Evolutionary conservation across 441 rosid species (phyloP).

Genomic region (Sinapis alba): DNA sequence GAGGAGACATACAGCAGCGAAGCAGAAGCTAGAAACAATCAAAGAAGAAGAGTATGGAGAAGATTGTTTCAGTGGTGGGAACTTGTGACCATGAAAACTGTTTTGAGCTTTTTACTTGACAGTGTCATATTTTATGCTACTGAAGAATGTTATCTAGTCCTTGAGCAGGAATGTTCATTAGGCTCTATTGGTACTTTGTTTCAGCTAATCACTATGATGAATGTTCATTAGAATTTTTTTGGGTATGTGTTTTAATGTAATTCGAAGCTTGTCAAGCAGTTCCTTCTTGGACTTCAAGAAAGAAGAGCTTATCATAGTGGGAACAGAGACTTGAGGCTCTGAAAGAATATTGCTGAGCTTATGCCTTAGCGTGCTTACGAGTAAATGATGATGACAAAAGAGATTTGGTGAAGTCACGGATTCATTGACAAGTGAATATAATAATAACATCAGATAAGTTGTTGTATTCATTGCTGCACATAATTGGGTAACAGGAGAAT

Average conservation of each 20-base stretch:
- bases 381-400: not conserved
- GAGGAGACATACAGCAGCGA: slow-evolving; percentile 70
- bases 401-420: not conserved
- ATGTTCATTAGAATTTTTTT: not conserved
- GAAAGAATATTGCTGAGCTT: not conserved
- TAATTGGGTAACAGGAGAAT: too few species aligned
- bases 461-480: too few species aligned
- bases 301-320: not conserved
- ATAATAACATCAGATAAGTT: too few species aligned
- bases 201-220: not conserved
- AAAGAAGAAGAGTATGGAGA: slow-evolving; percentile 71
- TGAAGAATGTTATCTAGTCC: not conserved
- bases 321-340: not conserved
- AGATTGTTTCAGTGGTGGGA: slow-evolving; percentile 25
- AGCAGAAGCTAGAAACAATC: slow-evolving; percentile 75
- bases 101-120: not conserved
- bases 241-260: not conserved
- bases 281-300: not conserved
- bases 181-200: not conserved
- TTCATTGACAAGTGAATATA: not conserved
- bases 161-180: not conserved
- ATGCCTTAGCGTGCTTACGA: not conserved
- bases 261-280: not conserved
- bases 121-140: not conserved
- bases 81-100: not conserved